Base-by-base conservation (phyloP, 805 yeast species). In the Candida orba region DNA sequence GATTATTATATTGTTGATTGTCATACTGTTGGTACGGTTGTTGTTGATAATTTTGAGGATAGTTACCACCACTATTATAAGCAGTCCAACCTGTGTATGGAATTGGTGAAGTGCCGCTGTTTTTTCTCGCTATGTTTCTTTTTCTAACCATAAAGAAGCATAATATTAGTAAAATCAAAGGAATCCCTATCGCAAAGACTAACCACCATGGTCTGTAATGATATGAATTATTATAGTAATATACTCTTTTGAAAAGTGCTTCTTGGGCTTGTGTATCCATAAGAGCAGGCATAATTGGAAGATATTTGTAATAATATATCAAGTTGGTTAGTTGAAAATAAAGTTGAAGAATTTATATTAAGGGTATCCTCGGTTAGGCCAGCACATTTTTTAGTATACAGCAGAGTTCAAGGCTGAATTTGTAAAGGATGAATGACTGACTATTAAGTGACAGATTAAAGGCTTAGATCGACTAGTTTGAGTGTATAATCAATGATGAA, bases 1-100 rank as follows among this genome's bases (percentile, higher is more conserved):
- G 34, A 15, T 15, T 31, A 3, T 12, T 12, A 17, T 17, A 18
- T 12, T 46, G 41, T 15, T 37, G 42, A 15, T 30, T 35, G 8
- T 4, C 27, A 22, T 29, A 14, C 4, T 25, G 34, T 23, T 24
- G 41, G 9, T 29, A 20, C 9, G 20, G 18, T 17, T 25, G 44
- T 34, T 46, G 48, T n/a, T 46, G 49, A 17, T 41, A 42, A 17
- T 40, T 41, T 23, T 46, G 44, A 7, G 31, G 44, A 17, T 34
- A 35, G 29, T 34, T 33, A 12, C 33, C 32, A 25, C 36, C 32
- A 24, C 15, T 37, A 38, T 24, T 40, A 17, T 44, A 50, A 1
- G 56, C 45, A 3, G 58, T 53, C 54, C 56, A 53, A 8, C 56
- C 54, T 0, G 58, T 53, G 37, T 51, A 51, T 15, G 56, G 53